A percentile compares a stretch with the other conserved stretches of the same genome.
Evolutionary conservation across 371 early-diverging fungal genomes (phyloP).

Genomic region (Mortierella sp.): DNA sequence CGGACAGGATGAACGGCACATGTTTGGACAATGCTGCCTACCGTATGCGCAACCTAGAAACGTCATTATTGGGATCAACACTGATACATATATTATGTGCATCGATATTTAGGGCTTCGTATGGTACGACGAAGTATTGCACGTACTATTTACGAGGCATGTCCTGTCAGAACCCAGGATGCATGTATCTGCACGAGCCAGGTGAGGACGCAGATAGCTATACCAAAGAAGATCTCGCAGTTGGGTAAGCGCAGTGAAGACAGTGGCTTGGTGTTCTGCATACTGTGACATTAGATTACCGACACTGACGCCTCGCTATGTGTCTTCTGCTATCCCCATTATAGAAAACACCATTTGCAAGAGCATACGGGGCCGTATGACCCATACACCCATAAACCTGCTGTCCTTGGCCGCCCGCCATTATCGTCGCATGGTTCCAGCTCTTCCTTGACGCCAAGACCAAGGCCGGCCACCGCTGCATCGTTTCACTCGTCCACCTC

Average conservation of each 20-base stretch:
- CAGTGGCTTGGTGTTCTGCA: no score
- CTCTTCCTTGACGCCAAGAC: conserved; percentile 24
- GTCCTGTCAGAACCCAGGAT: conserved; percentile 91
- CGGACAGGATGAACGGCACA: no score
- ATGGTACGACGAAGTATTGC: conserved; percentile 98
- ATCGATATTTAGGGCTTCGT: conserved; percentile 79
- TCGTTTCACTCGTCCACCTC: conserved; percentile 45
- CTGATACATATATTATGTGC: no score
- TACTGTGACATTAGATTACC: no score
- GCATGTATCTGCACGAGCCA: conserved; percentile 96
- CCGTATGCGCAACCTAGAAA: no score
- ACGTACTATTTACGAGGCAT: conserved; percentile 92
- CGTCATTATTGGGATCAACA: no score
- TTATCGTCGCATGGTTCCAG: conserved; percentile 30
- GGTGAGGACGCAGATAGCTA: conserved; percentile 90
- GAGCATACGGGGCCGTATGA: conserved; percentile 58
- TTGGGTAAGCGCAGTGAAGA: conserved; percentile 67
- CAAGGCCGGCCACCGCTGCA: conserved; percentile 53
- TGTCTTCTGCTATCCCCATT: no score
- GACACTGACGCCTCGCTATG: no score
- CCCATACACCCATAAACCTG: conserved; percentile 31
- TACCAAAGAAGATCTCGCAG: conserved; percentile 72
- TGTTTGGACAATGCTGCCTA: no score
- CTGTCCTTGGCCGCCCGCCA: conserved; percentile 27
- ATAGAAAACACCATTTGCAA: conserved; percentile 69